Conservation (phyloP, 208 protist species). For the Trypanosoma vivax region DNA sequence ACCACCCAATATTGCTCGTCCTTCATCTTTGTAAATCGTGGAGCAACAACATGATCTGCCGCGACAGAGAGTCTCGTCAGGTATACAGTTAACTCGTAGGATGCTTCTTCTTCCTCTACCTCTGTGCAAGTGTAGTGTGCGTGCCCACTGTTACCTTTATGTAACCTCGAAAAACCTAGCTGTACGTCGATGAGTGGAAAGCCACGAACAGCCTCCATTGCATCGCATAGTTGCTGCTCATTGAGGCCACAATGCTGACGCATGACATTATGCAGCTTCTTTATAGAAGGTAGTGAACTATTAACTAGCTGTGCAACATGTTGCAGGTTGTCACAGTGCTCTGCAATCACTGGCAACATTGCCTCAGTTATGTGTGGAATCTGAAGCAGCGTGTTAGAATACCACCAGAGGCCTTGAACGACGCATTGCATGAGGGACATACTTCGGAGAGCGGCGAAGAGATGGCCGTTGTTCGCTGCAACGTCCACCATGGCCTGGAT, state of each 20-base stretch:
- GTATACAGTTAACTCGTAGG: conserved; percentile 49
- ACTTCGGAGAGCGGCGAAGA: conserved; percentile 75
- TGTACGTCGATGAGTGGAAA: conserved; percentile 77
- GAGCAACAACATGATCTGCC: conserved; percentile 63
- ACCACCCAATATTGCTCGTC: conserved; percentile 92
- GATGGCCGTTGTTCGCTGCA: conserved; percentile 90
- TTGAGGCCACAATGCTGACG: conserved; percentile 40
- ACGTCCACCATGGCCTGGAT: conserved; percentile 95
- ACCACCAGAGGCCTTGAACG: conserved; percentile 90
- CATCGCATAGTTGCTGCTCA: conserved; percentile 42
- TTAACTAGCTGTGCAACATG: conserved; percentile 73
- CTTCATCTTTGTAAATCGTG: conserved; percentile 85
- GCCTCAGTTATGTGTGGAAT: conserved; percentile 73
- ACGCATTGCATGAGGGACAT: conserved; percentile 95
- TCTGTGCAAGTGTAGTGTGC: conserved; percentile 8
- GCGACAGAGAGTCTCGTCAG: conserved; percentile 56
- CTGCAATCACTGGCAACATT: conserved; percentile 58
- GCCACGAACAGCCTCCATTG: conserved; percentile 65
- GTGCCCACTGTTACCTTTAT: conserved; percentile 10
- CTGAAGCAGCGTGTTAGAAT: conserved; percentile 76
- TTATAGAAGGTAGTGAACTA: conserved; percentile 31
- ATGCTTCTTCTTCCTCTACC: conserved; percentile 25
- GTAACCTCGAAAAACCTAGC: conserved; percentile 24
- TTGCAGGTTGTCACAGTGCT: conserved; percentile 44
- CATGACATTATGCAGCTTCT: conserved; percentile 47